Base-by-base conservation (phyloP, 2,329 filamentous ascomycete genomes). In the Penicillium sp. region DNA sequence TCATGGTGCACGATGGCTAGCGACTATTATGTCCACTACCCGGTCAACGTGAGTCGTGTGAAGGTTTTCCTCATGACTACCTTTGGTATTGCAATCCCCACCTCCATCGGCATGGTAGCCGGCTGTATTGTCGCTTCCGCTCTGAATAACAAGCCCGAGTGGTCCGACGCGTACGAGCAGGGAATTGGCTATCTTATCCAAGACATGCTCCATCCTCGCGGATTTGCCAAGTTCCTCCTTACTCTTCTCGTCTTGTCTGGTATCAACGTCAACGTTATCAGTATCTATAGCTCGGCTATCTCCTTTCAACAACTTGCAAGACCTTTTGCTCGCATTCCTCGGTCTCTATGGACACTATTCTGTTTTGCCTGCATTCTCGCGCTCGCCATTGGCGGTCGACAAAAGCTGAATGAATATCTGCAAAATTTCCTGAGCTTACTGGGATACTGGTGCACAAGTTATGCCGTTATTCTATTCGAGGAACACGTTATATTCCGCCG, bases 401-500 rank as follows among this genome's bases (percentile, higher is more conserved):
- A 77, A 45, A 55, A 76, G 49, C 69, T 79, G 7, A 66, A 74
- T 41, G 61, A 57, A 1, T 73, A 75, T 35, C 63, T 79, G 1
- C 61, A 76, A 54, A 73, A 78, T 53, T 77, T 79, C 60, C 58
- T 79, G 15, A 70, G 69, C 4, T 64, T 78, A 28, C 64, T 79
- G 4, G 75, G 76, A 6, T 79, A 79, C 61, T 79, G 75, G 74
- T 73, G 71, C 54, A 78, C 75, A 0, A 68, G 68, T 10, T 78
- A 77, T 59, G 75, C 76, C 39, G 69, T 74, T 32, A 75, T 79
- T 53, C 44, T 79, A 4, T 74, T 76, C 46, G 54, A 63, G 29
- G 77, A 79, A 58, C 76, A 80, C 61, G 76, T 73, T 53, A 41
- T 73, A 39, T 79, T 78, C 66, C 72, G 76, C 38, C 63, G 64